Base-by-base conservation (phyloP, 129 eudicot genomes). In the Chrysanthemum lavandulifolium region DNA sequence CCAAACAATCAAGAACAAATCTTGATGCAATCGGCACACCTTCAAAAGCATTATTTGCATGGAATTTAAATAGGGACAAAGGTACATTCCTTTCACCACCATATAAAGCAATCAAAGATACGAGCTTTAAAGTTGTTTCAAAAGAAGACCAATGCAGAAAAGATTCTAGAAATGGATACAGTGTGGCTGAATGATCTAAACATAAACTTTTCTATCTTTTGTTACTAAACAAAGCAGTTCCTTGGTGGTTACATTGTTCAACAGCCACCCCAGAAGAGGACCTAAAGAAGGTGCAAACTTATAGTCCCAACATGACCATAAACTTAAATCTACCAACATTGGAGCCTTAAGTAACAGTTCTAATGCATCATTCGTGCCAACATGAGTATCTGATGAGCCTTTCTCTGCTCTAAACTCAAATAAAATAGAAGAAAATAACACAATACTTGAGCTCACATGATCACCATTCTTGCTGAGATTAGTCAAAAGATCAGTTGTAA, bases 271-370 rank as follows among this genome's bases (percentile, higher is more conserved):
- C 70, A 88, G 72, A 79, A 93, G 87, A 50, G 88, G 21, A 64
- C 98, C 98, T 61, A 93, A 89, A 45, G 91, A 84, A 15, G 98
- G 98, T 78, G 87, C 89, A 84, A 73, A 93, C 27, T 84, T 56
- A 61, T 74, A 74, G 56, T 91, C 96, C 98, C 98, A 93, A 57
- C 84, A 88, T 1, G 84, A 85, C 97, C 97, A 93, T 25, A 79
- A 55, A 33, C 76, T 79, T 60, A 93, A 66, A 82, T 93, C 97
- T 51, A 80, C 71, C 80, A 93, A 73, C 92, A 89, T 87, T 49
- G 98, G 98, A 61, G 92, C 96, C 76, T 58, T 63, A 72, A 84
- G 91, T 68, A 93, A 79, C 61, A 82, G 76, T 74, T 84, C 86
- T 70, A 81, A 43, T 50, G 98, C 96, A 65, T 93, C 87, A 70